Base-by-base conservation (phyloP, 148 eudicot species). In the Amaranthus palmeri region DNA sequence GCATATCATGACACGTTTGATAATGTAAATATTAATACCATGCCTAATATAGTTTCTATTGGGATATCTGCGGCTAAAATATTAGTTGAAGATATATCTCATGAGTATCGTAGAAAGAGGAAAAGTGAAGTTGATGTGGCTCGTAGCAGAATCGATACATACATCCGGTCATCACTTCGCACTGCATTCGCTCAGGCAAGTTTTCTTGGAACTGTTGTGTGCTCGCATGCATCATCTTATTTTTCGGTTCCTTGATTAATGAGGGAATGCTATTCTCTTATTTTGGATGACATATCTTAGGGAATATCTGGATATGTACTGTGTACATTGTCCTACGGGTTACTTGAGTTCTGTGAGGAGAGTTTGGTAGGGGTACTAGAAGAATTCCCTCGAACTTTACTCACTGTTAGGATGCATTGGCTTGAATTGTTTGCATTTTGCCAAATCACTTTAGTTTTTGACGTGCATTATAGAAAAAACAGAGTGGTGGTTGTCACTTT, bases 171-270 rank as follows among this genome's bases (percentile, higher is more conserved):
- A 66, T 95, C 99, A 5, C 88, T 95, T 72, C 99, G 97, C 63
- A 95, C 99, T 76, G 97, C 97, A 51, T 95, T 95, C 81, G 99
- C 99, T 70, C 99, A 95, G 97, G 99, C 83, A 82, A 88, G 97
- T 84, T 60, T 84, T 41, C 65, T 50, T 67, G 45, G 60, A 60
- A 51, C 43, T 15, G 8, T 18, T 10, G 55, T 50, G 4, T 42
- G 60, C 68, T 56, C 44, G 25, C 54, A 17, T 41, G 43, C 66
- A 18, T 66, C 50, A 48, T 56, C 48, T 60, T 17, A 40, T 0
- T 55, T 55, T 55, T 36, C 12, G 4, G 42, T 47, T 12, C 40
- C 12, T 65, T 45, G 36, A 8, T 4, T 4, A 46, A 4, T 15
- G 7, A 25, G 36, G 2, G 36, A 25, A 25, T 25, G 36, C 4